Evolutionary conservation across 176 grass and related monocot genomes (phyloP).

Genomic region (Cenchrus purpureus): DNA sequence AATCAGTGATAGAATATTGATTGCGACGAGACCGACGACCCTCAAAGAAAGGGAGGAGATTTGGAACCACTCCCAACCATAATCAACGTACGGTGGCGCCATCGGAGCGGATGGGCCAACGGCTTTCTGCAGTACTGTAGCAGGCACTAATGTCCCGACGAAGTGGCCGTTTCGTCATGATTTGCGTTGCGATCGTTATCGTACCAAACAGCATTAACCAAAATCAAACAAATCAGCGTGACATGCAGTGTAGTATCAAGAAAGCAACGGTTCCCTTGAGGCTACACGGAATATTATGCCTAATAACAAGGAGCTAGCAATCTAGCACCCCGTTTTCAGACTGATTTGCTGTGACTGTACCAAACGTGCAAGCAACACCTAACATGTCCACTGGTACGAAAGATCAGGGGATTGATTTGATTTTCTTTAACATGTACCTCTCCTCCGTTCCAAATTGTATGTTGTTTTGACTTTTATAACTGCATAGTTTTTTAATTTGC

Average conservation of each 20-base stretch:
- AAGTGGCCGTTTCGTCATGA: conserved; percentile 21
- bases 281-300: background rate
- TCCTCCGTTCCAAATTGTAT: too few relatives aligned
- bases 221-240: conserved; percentile 22
- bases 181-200: conserved; percentile 3
- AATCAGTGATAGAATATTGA: background rate
- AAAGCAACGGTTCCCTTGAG: conserved; percentile 24
- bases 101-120: conserved; percentile 28
- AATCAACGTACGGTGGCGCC: background rate
- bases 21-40: background rate
- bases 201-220: conserved; percentile 6
- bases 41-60: background rate
- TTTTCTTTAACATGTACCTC: too few relatives aligned
- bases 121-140: conserved; percentile 12
- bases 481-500: too few relatives aligned
- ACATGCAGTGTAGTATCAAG: conserved; percentile 11
- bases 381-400: background rate
- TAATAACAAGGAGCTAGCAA: too few relatives aligned
- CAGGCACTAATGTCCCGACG: background rate
- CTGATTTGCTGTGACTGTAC: background rate
- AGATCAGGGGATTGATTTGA: too few relatives aligned
- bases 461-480: too few relatives aligned
- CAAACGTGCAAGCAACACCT: conserved; percentile 20
- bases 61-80: conserved; percentile 17
- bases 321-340: background rate